Evolutionary conservation across 208 protist species (phyloP), one percentile per base, ranked within the genome.

Genomic region (Porcisia hertigi): DNA sequence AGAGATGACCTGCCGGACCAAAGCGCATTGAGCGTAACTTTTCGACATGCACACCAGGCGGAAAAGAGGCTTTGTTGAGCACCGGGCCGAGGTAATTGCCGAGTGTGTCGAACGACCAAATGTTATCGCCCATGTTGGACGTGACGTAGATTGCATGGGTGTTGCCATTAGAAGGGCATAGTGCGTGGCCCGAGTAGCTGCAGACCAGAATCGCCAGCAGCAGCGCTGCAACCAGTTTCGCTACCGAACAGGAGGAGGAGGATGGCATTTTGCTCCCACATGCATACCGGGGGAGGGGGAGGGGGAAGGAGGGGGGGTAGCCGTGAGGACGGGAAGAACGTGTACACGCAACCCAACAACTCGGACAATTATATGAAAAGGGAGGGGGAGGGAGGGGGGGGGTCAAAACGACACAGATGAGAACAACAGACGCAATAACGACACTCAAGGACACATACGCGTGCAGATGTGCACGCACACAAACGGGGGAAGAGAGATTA

Each of bases 101-200:
- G 20, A 79, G 76, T 3, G 93, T 94, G 74, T 94, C 90, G 76
- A 95, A 97, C 30, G 93, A 90, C 91, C 86, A 93, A 53, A 97
- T 95, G 75, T 97, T 94, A 73, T 92, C 83, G 58, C 91, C 93
- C 87, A 94, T 94, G 76, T 97, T 97, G 8, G 91, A 90, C 2
- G 93, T 97, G 11, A 94, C 82, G 84, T 97, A 97, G 52, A 97
- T 75, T 30, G 88, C 83, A 71, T 93, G 93, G 6, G 88, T 95
- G 80, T 97, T 97, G 64, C 93, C 93, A 82, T 97, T 97, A 34
- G 89, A 83, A 18, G 93, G 93, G 75, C 93, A 96, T 5, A 81
- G 49, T 1, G 87, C 88, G n/a, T 75, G 43, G 20, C 81, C 76
- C 2, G 69, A 58, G 55, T 55, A 18, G 25, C 66, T 72, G n/a